Evolutionary conservation across 768 basidiomycete genomes (phyloP).

Genomic region (Favolaschia claudopus): DNA sequence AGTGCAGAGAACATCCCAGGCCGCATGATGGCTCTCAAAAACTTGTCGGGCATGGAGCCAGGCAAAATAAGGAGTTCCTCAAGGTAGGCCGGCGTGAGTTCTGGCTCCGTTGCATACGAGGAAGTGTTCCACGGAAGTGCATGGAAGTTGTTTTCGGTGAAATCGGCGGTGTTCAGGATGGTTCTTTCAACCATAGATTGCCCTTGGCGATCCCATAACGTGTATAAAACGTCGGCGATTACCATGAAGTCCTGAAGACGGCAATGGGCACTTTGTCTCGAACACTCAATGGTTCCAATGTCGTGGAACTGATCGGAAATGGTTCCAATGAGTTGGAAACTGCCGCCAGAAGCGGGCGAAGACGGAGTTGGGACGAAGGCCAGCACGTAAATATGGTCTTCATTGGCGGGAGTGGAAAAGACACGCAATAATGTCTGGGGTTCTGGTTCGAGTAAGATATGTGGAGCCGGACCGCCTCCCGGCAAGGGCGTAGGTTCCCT

Average conservation of each 20-base stretch:
- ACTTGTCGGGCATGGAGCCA: slow-evolving; percentile 79
- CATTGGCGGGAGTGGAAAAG: slow-evolving; percentile 55
- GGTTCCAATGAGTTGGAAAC: slow-evolving; percentile 72
- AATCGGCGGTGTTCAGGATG: slow-evolving; percentile 49
- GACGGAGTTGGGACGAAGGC: slow-evolving; percentile 76
- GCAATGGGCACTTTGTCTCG: slow-evolving; percentile 66
- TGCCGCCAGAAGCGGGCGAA: slow-evolving; percentile 75
- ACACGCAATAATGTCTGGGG: slow-evolving; percentile 72
- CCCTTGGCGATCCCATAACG: slow-evolving; percentile 85
- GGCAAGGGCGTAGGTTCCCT: slow-evolving; percentile 42
- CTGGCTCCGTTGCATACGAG: slow-evolving; percentile 72
- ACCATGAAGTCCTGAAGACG: slow-evolving; percentile 82
- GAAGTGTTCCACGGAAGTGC: slow-evolving; percentile 60
- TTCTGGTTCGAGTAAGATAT: slow-evolving; percentile 63
- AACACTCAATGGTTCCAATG: slow-evolving; percentile 65
- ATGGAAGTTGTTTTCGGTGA: slow-evolving; percentile 39
- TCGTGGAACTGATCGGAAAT: slow-evolving; percentile 67
- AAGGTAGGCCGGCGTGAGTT: slow-evolving; percentile 85
- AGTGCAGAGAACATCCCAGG: slow-evolving; percentile 88
- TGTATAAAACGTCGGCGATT: slow-evolving; percentile 61
- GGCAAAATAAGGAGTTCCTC: slow-evolving; percentile 80
- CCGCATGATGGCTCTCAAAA: slow-evolving; percentile 82
- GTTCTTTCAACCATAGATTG: slow-evolving; percentile 72
- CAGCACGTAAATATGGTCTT: slow-evolving; percentile 67
- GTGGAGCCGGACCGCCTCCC: slow-evolving; percentile 40